Base-by-base conservation (phyloP, 352 stramenopile species). In the Globisporangium barbulae region DNA sequence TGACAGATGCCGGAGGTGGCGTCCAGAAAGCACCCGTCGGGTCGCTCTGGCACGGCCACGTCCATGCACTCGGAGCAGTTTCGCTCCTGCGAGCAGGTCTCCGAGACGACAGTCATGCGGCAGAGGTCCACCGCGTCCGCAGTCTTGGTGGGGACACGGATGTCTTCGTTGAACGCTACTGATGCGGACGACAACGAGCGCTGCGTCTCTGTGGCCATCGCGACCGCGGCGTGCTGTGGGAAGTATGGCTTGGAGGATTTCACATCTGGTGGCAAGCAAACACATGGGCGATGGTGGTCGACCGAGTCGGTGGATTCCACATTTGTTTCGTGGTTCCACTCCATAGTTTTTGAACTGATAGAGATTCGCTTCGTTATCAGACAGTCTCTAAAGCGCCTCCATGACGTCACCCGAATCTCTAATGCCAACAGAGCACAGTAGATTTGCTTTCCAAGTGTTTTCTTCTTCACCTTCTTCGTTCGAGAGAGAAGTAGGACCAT, bases 51-150 rank as follows among this genome's bases (percentile, higher is more conserved):
- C 8, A 59, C 61, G 0, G 3, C 25, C 5, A 66, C 71, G 60
- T 85, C 85, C 25, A 90, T 67, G 61, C 81, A 90, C 72, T 88
- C 79, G 67, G 74, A 76, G 75, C 81, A 90, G 31, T 61, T 76
- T 19, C 81, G 76, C 15, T 69, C 79, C 22, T 74, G 62, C 45
- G 74, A 72, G 39, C 81, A 90, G 13, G 42, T 64, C 22, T 74
- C 63, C 6, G 33, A 44, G n/a, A 64, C 59, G 48, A 64, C 25
- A 7, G 21, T 28, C 21, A 64, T 33, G 59, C 48, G 59, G 15
- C 59, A 64, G 13, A 59, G n/a, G 35, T 64, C 59, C 35, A 57
- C n/a, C 3, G 31, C 13, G 17, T 25, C 15, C 5, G 25, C 42
- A 33, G 53, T 25, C 28, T 49, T 41, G 41, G 28, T 31, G 5